Evolutionary conservation across 2,329 filamentous ascomycete species (phyloP), one percentile per base, ranked within the genome.

Genomic region (Clarireedia monteithiana): DNA sequence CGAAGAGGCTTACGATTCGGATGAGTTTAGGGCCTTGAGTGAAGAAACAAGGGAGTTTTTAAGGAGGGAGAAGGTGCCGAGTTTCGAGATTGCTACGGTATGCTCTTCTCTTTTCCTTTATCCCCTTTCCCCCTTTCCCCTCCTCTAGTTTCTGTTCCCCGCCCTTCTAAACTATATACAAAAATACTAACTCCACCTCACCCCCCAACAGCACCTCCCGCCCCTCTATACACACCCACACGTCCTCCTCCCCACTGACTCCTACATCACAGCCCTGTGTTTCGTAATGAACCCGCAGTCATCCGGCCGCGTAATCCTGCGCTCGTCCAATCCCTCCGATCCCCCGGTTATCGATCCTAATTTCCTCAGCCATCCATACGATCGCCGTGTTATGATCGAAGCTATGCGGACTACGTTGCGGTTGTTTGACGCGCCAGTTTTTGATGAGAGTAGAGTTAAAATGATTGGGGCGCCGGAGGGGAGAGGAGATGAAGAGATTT

Each of bases 341-440:
- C 71, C 76, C 3, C 86, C 86, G 0, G 69, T 77, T 3, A 85
- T 89, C 60, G 72, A 74, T 48, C 85, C 83, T 70, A 80, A 82
- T 17, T 67, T 84, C 78, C 82, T 80, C 1, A 69, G 69, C 0
- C 73, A 81, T 48, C 75, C 78, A 0, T 85, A 77, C 63, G 83
- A 86, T 61, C 39, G 30, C 24, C 72, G 73, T 6, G 72, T 69
- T 3, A 75, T 77, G 10, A 74, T 80, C 50, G 77, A 80, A 61
- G 69, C 71, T 1, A 70, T 77, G 12, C 40, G 55, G 0, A 53
- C 47, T 9, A 12, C 44, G 2, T 26, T 53, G 44, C 23, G 27
- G 4, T 48, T 48, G 14, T 23, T 53, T 4, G n/a, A 53, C 2
- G 36, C 44, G 4, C 34, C 44, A 3, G 12, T 53, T 15, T 53